Evolutionary conservation across 176 grass and related monocot species (phyloP).

Genomic region (Oryza glumipatula): DNA sequence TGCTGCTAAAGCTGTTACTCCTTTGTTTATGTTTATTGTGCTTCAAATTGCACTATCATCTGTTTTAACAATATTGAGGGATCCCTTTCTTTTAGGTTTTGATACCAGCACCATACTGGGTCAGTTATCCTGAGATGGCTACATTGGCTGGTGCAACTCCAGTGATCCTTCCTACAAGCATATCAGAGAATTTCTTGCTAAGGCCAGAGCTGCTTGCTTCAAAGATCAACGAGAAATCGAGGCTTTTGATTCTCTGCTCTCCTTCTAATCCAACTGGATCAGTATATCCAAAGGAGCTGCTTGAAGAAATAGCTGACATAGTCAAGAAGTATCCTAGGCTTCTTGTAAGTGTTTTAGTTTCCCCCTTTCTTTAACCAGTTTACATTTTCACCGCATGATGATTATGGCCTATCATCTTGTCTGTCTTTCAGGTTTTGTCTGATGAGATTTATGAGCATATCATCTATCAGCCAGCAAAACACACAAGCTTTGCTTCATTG

Average conservation of each 20-base stretch:
- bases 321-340: slow-evolving; percentile 69
- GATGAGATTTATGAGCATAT: slow-evolving; percentile 88
- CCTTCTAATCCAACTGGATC: slow-evolving; percentile 76
- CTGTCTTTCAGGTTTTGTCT: slow-evolving; percentile 59
- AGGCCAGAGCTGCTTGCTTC: slow-evolving; percentile 48
- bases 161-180: slow-evolving; percentile 65
- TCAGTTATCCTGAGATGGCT: slow-evolving; percentile 85
- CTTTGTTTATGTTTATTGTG: background rate
- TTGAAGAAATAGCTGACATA: slow-evolving; percentile 75
- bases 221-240: slow-evolving; percentile 62
- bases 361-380: background rate
- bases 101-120: slow-evolving; percentile 74
- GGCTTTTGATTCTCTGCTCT: slow-evolving; percentile 75
- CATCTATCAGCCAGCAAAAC: slow-evolving; percentile 65
- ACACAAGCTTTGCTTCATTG: slow-evolving; percentile 75
- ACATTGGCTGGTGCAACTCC: slow-evolving; percentile 54
- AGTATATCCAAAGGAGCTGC: slow-evolving; percentile 61
- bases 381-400: background rate
- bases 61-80: background rate
- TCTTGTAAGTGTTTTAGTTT: slow-evolving; percentile 47
- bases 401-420: background rate
- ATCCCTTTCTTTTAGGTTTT: slow-evolving; percentile 57
- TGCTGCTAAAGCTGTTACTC: background rate
- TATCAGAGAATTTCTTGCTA: slow-evolving; percentile 67
- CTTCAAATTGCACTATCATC: background rate